A percentile compares a stretch with the other conserved stretches of the same genome.
Conservation (phyloP, 2,329 filamentous ascomycete species). For the Mycocentrospora acerina region DNA sequence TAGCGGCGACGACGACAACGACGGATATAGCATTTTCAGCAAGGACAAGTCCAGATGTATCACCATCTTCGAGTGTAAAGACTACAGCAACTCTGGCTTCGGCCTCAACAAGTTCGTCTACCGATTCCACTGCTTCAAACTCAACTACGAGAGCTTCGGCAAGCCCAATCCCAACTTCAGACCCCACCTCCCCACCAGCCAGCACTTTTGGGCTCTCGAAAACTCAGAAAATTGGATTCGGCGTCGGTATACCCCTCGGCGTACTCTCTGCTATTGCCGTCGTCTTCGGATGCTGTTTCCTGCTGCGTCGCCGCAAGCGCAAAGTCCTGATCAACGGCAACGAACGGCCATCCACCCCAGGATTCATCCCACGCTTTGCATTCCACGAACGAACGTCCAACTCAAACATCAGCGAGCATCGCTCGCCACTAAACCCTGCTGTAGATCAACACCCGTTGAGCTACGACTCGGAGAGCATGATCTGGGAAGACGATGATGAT, state of each 20-base stretch:
- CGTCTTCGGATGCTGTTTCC: conserved; percentile 26
- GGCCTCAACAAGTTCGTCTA: conserved; percentile 1
- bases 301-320: conserved; percentile 26
- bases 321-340: conserved; percentile 25
- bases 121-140: conserved; percentile 1
- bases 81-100: not conserved
- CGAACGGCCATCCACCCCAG: conserved; percentile 36
- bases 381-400: conserved; percentile 31
- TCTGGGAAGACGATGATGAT: conserved; percentile 38
- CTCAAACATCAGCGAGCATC: conserved; percentile 23
- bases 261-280: conserved; percentile 54
- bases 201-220: conserved; percentile 22
- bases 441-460: conserved; percentile 15
- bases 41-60: not conserved
- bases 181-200: conserved; percentile 17
- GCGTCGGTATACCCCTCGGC: conserved; percentile 55
- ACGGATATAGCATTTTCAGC: conserved; percentile 6
- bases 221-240: conserved; percentile 36
- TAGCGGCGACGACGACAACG: conserved; percentile 6
- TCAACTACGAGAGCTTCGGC: conserved; percentile 5
- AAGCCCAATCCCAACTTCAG: conserved; percentile 13
- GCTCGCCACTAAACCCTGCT: conserved; percentile 19
- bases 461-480: conserved; percentile 15
- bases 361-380: conserved; percentile 39
- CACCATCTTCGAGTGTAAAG: no score